A percentile compares a stretch with the other conserved stretches of the same genome.
phyloP scores from a whole-genome alignment of 768 basidiomycete species.

The Tricholoma terreum region DNA sequence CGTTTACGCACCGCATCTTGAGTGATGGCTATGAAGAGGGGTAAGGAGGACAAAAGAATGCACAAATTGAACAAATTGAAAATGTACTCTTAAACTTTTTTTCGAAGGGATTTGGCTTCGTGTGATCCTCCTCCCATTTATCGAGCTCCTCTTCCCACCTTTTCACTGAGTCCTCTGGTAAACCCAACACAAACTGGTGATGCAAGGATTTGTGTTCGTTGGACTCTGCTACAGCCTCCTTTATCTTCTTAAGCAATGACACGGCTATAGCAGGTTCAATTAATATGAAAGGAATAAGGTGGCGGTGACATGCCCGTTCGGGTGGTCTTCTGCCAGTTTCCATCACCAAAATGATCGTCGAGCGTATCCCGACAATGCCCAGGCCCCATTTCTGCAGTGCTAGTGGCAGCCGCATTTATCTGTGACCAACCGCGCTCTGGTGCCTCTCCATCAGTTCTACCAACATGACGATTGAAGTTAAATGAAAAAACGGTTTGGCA shows the following conservation, averaged over 20 bases:
- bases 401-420: too few relatives aligned
- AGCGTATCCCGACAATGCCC: conserved; percentile 21
- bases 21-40: background rate
- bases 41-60: background rate
- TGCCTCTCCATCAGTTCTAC: too few relatives aligned
- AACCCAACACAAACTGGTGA: too few relatives aligned
- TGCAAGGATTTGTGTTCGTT: too few relatives aligned
- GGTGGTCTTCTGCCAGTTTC: background rate
- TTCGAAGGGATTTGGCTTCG: conserved; percentile 2
- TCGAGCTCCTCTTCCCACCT: background rate
- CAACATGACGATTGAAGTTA: too few relatives aligned
- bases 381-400: too few relatives aligned
- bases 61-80: background rate
- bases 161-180: background rate
- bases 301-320: background rate
- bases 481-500: too few relatives aligned
- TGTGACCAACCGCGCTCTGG: too few relatives aligned
- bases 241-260: background rate
- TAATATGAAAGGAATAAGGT: background rate
- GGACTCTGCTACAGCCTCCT: too few relatives aligned
- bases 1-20: background rate
- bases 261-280: background rate
- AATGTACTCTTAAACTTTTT: conserved; percentile 1
- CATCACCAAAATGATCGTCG: conserved; percentile 20
- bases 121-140: conserved; percentile 2